Evolutionary conservation across 2,329 filamentous ascomycete species (phyloP).

Genomic region (Orbilia quercus): DNA sequence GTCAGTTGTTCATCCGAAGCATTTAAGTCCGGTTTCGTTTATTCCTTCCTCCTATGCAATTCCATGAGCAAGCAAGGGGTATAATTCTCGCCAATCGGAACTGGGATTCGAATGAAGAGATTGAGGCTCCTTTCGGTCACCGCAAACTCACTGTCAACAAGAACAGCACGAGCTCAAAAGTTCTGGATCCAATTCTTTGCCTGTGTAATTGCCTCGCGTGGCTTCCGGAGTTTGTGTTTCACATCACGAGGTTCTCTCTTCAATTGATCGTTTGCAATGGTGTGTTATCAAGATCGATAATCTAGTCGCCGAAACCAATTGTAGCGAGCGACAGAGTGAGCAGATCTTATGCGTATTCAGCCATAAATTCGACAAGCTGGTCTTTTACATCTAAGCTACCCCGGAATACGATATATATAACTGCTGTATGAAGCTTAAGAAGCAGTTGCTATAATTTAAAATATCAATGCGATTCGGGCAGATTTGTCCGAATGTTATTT

Average conservation of each 20-base stretch:
- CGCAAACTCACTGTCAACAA: too few species aligned
- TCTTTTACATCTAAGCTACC: too few species aligned
- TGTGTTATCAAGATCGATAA: too few species aligned
- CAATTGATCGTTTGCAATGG: too few species aligned
- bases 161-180: neutral
- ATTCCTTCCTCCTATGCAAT: neutral
- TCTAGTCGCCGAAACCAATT: too few species aligned
- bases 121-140: neutral
- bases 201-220: constrained; percentile 49
- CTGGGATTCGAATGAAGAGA: constrained; percentile 5
- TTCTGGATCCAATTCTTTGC: neutral
- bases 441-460: too few species aligned
- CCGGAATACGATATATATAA: too few species aligned
- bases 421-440: too few species aligned
- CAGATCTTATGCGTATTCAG: too few species aligned
- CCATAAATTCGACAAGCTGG: too few species aligned
- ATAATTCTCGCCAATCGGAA: constrained; percentile 21
- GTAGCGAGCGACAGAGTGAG: too few species aligned
- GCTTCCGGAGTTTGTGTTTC: constrained; percentile 53
- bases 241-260: constrained; percentile 3
- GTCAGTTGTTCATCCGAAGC: constrained; percentile 27
- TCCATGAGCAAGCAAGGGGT: neutral
- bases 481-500: constrained; percentile 39
- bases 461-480: neutral
- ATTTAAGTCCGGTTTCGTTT: constrained; percentile 24